Evolutionary conservation across 2,329 filamentous ascomycete species (phyloP), one percentile per base, ranked within the genome.

Genomic region (Neonectria coccinea): DNA sequence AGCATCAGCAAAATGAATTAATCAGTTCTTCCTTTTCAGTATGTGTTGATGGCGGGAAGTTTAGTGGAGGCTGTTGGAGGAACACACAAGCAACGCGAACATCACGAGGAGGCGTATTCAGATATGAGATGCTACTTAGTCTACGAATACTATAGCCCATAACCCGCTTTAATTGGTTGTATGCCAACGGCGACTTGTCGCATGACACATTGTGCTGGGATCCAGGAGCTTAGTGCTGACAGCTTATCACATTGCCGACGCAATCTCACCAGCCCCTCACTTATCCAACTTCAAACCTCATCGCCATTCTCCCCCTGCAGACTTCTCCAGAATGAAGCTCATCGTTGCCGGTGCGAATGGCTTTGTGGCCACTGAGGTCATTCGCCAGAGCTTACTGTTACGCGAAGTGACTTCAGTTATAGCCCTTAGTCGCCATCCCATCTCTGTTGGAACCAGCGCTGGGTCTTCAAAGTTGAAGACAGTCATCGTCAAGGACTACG

Each of bases 281-380:
- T 11, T 42, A 8, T 42, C 9, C 39, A 42, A 18, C 39, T 18
- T 42, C 16, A 11, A 20, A 10, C 18, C n/a, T 10, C 7, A 18
- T 20, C 4, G 3, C 12, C n/a, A 11, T 18, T n/a, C 39, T 20
- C 10, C n/a, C n/a, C 18, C n/a, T 5, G 4, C 8, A 42, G 1
- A 42, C 8, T 42, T 10, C 9, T 42, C 16, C 8, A 20, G 9
- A 6, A 84, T 84, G 81, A 84, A 83, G 64, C 70, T 84, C 44
- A 77, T 84, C 25, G 70, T 83, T 16, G 73, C 77, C 11, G 82
- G 82, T 2, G 78, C 80, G 4, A 82, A 78, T 0, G 82, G 82
- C 57, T 81, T 78, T 44, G 74, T 84, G 2, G 83, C 74, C 41
- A 76, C 69, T 39, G 82, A 84, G 57, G 63, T 85, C 27, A 67